Percentiles rank a stretch among this genome's conserved stretches.
phyloP scores from a whole-genome alignment of 768 basidiomycete species.

The Phylloporus sp. region DNA sequence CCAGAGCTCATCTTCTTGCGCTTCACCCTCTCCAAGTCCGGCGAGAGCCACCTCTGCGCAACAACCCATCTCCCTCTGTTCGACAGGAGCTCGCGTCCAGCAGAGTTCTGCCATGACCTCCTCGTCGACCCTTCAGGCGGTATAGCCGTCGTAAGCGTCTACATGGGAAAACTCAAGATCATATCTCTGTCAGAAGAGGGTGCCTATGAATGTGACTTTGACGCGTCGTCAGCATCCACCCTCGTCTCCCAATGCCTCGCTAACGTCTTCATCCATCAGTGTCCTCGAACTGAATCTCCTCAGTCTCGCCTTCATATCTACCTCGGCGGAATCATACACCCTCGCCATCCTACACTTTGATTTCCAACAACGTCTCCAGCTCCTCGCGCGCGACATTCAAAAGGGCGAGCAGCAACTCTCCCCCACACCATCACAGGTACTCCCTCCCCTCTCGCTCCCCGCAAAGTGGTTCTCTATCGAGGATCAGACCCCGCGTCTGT shows the following conservation, averaged over 20 bases:
- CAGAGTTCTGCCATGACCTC: constrained; percentile 70
- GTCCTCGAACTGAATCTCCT: constrained; percentile 66
- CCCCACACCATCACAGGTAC: constrained; percentile 40
- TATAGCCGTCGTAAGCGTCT: constrained; percentile 59
- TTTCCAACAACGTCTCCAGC: constrained; percentile 54
- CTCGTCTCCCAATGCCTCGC: not conserved
- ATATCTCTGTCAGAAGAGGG: constrained; percentile 51
- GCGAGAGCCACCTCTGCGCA: constrained; percentile 31
- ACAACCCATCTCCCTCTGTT: constrained; percentile 48
- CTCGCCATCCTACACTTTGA: constrained; percentile 69
- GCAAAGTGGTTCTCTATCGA: constrained; percentile 39
- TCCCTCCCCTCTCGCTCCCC: constrained; percentile 52
- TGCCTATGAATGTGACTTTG: constrained; percentile 50
- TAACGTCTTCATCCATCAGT: constrained; percentile 33
- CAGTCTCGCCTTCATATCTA: constrained; percentile 55
- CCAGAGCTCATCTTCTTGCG: constrained; percentile 64
- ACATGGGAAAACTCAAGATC: constrained; percentile 65
- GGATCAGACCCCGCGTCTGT: constrained; percentile 38
- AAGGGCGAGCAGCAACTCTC: constrained; percentile 43
- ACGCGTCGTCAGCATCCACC: constrained; percentile 50
- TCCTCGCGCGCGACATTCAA: constrained; percentile 54
- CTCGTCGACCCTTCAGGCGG: constrained; percentile 60
- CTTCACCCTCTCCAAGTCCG: constrained; percentile 38
- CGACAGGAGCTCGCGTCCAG: constrained; percentile 52
- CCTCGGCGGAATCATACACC: constrained; percentile 37